Base-by-base conservation (phyloP, 495 filamentous ascomycete genomes). In the Letharia columbiana region DNA sequence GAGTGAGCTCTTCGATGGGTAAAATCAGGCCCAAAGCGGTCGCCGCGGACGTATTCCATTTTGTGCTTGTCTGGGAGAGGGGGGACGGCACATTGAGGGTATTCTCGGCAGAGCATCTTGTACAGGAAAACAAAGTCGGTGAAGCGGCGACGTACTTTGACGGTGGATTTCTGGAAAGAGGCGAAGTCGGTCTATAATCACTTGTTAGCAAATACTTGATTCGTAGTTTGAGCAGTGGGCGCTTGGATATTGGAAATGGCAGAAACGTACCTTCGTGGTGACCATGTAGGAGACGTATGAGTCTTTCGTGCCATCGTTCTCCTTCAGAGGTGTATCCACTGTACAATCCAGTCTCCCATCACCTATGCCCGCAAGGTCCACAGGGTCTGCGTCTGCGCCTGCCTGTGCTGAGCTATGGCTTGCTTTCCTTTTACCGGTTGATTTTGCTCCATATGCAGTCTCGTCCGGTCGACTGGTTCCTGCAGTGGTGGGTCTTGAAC, bases 11-110 rank as follows among this genome's bases (percentile, higher is more conserved):
- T 86, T 31, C 94, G 85, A 42, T 84, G 81, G n/a, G 91, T 98
- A 75, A 98, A 98, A 74, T 98, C 95, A 20, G 88, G 75, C 3
- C 92, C 91, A 76, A 98, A 98, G 50, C 94, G 87, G 77, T 98
- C 92, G 62, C 95, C 95, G 61, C 91, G 89, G 45, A 97, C 95
- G 71, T 97, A 96, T 72, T 94, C 90, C 90, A 98, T 94, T 74
- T 96, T 96, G 81, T 98, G 92, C 78, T 98, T 98, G 75, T 98
- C 94, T 57, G 94, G 94, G 66, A 98, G 80, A 59, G 94, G 94
- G 49, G 94, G 94, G 17, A 98, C 92, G 52, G 94, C 95, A 78
- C 86, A 91, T 73, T 88, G 89, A 42, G 91, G 91, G 72, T 91
- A 98, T 72, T 97, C 91, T 70, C 86, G 85, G 63, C 81, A 86